These are phyloP conservation scores for Marchantia paleacea DNA, from an alignment of 225 moss, liverwort and hornwort genomes.

Conservation along the genomic window DNA sequence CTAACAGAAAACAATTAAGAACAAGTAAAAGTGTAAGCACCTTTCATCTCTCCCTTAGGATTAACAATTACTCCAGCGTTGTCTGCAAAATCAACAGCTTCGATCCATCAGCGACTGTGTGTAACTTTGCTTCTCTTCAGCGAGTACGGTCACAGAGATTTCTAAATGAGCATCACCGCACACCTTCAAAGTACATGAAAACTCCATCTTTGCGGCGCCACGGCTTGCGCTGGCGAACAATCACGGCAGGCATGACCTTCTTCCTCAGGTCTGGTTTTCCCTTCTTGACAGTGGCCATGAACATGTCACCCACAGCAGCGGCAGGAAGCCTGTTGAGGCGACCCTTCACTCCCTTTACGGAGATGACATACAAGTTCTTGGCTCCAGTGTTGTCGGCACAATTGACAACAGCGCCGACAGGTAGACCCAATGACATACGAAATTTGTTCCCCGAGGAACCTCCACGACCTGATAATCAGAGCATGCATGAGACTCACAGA, in stretches of 20 bases:
- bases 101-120: too few relatives aligned
- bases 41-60: constrained; percentile 90
- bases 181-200: constrained; percentile 89
- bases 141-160: not conserved
- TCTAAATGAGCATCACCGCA: not conserved
- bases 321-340: constrained; percentile 80
- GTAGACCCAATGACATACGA: constrained; percentile 79
- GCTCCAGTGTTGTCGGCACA: constrained; percentile 86
- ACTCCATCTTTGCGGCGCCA: constrained; percentile 89
- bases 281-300: constrained; percentile 87
- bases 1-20: too few relatives aligned
- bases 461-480: constrained; percentile 53
- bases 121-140: too few relatives aligned
- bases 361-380: constrained; percentile 83
- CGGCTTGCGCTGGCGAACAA: constrained; percentile 77
- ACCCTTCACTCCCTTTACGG: constrained; percentile 84
- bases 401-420: constrained; percentile 80
- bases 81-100: constrained; percentile 35
- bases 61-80: constrained; percentile 86
- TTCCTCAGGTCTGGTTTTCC: constrained; percentile 72
- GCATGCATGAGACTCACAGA: not conserved
- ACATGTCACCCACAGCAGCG: constrained; percentile 80
- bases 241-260: constrained; percentile 89
- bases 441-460: constrained; percentile 87
- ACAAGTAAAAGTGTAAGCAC: constrained; percentile 13